These are phyloP conservation scores for Nothophytophthora sp. DNA, from an alignment of 352 stramenopile species.

Conservation along the genomic window DNA sequence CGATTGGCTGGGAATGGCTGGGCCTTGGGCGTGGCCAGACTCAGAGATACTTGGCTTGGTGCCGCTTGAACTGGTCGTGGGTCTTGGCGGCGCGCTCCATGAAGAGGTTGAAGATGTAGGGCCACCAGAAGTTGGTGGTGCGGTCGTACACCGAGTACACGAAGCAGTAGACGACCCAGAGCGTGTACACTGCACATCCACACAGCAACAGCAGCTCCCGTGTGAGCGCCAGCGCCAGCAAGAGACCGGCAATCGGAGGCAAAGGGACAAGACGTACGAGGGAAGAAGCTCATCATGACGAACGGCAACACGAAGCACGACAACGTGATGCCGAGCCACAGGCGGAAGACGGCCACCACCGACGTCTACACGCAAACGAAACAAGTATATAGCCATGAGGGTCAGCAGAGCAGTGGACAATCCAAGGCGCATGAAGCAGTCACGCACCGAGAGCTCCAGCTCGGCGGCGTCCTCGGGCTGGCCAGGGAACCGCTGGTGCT, in stretches of 20 bases:
- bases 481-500: conserved; percentile 58
- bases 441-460: conserved; percentile 42
- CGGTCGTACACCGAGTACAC: conserved; percentile 84
- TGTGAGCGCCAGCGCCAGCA: too few species aligned
- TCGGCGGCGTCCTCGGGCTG: conserved; percentile 30
- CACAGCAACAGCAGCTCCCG: too few species aligned
- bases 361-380: conserved; percentile 46
- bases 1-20: too few species aligned
- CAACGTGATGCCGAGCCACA: conserved; percentile 72
- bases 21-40: too few species aligned
- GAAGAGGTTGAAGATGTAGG: conserved; percentile 83
- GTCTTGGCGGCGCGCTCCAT: conserved; percentile 64
- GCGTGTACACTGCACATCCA: conserved; percentile 66
- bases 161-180: conserved; percentile 84
- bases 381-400: not conserved
- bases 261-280: conserved; percentile 39
- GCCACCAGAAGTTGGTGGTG: conserved; percentile 86
- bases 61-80: conserved; percentile 47
- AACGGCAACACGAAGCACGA: conserved; percentile 70
- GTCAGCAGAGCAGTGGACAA: not conserved
- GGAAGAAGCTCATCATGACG: conserved; percentile 81
- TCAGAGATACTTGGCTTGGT: conserved; percentile 30
- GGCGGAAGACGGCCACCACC: conserved; percentile 56
- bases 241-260: too few species aligned
- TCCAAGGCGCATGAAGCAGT: not conserved